Base-by-base conservation (phyloP, 2,329 filamentous ascomycete genomes). In the Aspergillus cejpii region DNA sequence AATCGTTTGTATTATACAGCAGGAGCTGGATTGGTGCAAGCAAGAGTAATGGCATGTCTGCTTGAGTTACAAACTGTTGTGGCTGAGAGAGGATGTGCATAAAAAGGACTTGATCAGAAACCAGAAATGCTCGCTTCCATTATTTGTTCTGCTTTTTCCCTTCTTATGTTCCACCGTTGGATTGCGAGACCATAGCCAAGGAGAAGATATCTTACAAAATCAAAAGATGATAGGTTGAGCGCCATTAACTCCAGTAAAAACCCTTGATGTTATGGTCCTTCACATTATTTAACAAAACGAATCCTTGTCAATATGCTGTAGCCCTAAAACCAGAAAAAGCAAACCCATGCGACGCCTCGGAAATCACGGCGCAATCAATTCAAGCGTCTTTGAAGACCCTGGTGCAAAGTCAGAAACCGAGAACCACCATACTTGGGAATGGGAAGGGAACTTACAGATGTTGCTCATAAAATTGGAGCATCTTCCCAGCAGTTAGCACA, bases 391-490 rank as follows among this genome's bases (percentile, higher is more conserved):
- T 67, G 45, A 68, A 68, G 27, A 67, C 63, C 39, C 66, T 65
- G 29, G 5, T 46, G 42, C 41, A 42, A 44, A 4, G 38, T 61
- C 50, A 59, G 54, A 17, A 39, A 19, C 2, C 7, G 7, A 10
- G 29, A 15, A n/a, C 12, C 14, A 19, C 12, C 15, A 11, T 23
- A 20, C 1, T 15, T 3, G n/a, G 10, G 3, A 10, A 20, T n/a
- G n/a, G 37, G 12, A 4, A 29, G 37, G 20, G 21, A 24, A 58
- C 68, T 63, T 62, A 73, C 68, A 75, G 57, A 54, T 75, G 71
- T 29, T 61, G 55, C 55, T 75, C 72, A 47, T 74, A 75, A 43
- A 74, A 75, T 45, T 66, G 58, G 8, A 74, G 65, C 71, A 75
- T 74, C 63, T 72, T 42, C 7, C 12, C 36, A 11, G 6, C 34